Evolutionary conservation across 768 basidiomycete species (phyloP).

Genomic region (Auricularia auricula-judae): DNA sequence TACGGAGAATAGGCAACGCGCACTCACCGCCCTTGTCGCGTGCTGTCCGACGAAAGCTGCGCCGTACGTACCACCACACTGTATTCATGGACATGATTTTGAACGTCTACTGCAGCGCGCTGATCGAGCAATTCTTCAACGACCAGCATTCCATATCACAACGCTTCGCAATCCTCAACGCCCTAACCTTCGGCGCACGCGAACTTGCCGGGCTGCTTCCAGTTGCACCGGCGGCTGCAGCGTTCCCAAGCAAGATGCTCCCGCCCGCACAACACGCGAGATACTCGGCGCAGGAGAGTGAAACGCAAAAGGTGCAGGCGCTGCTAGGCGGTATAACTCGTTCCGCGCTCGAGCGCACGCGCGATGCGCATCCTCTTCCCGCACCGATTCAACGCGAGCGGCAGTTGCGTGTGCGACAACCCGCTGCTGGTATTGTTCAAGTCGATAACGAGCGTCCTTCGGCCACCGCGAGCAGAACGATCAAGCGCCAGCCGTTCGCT

Average conservation of each 20-base stretch:
- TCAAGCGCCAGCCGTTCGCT: conserved; percentile 34
- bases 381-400: conserved; percentile 56
- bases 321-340: conserved; percentile 55
- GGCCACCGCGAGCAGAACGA: background rate
- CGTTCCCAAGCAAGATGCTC: conserved; percentile 76
- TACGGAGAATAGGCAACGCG: conserved; percentile 60
- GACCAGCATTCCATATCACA: conserved; percentile 86
- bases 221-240: conserved; percentile 17
- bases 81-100: conserved; percentile 1
- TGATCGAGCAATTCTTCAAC: conserved; percentile 90
- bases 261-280: conserved; percentile 60
- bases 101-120: conserved; percentile 33
- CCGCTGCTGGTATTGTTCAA: conserved; percentile 33
- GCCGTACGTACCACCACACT: conserved; percentile 44
- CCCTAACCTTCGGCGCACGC: conserved; percentile 74
- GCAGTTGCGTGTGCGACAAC: conserved; percentile 50
- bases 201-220: conserved; percentile 55
- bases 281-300: conserved; percentile 39
- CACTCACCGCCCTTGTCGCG: conserved; percentile 67
- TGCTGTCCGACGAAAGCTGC: conserved; percentile 71
- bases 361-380: conserved; percentile 44
- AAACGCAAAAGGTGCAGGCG: conserved; percentile 32
- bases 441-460: background rate
- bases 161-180: conserved; percentile 74
- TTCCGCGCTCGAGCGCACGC: conserved; percentile 50